Conservation (phyloP, 345 rosid genomes). For the Pelargonium nanum region DNA sequence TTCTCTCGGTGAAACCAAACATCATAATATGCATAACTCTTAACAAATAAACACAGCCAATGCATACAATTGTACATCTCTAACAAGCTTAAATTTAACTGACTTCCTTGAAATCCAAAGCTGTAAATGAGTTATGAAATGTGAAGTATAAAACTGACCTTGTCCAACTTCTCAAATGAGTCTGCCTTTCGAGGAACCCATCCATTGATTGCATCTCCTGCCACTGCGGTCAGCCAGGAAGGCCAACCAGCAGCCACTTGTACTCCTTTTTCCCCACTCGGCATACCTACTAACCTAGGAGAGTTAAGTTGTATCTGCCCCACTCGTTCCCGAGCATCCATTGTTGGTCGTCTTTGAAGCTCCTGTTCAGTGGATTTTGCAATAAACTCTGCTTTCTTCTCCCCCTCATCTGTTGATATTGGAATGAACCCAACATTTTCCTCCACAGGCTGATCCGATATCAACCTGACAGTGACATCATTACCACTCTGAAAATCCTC, state of each 20-base stretch:
- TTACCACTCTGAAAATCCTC: background rate
- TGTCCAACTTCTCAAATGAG: slow-evolving; percentile 34
- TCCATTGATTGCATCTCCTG: slow-evolving; percentile 32
- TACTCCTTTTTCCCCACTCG: slow-evolving; percentile 18
- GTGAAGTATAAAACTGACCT: slow-evolving; percentile 16
- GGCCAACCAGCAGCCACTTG: slow-evolving; percentile 34
- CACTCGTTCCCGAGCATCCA: background rate
- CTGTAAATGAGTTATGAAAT: background rate
- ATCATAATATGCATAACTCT: no score
- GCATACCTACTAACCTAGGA: slow-evolving; percentile 1
- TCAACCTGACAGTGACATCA: background rate
- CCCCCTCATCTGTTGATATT: background rate
- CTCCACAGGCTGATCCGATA: background rate
- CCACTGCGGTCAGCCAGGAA: slow-evolving; percentile 32
- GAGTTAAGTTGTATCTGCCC: background rate
- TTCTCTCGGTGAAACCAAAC: no score
- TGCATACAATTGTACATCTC: no score
- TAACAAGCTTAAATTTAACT: no score
- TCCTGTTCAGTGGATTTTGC: background rate
- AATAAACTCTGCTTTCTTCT: background rate
- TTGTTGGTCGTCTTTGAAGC: background rate
- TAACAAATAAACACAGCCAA: no score
- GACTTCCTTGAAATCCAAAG: no score
- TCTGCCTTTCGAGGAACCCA: slow-evolving; percentile 33
- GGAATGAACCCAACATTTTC: background rate